Conservation (phyloP, 257 asterid species). For the Primulina eburnea region DNA sequence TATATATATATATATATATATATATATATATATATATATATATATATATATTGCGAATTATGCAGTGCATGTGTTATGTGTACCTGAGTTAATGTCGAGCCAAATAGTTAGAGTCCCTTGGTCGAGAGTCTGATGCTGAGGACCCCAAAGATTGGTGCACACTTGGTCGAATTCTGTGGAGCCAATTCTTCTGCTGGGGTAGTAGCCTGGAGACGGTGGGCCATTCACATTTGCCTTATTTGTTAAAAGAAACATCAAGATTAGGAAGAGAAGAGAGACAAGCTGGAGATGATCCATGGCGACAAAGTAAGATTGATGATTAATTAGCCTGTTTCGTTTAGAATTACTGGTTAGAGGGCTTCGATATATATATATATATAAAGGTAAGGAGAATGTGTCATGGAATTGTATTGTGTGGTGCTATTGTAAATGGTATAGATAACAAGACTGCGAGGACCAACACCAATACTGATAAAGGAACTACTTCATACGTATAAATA, state of each 20-base stretch:
- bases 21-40: too few relatives aligned
- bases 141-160: conserved; percentile 74
- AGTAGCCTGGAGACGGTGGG: conserved; percentile 83
- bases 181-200: conserved; percentile 55
- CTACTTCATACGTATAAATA: too few relatives aligned
- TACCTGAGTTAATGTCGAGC: conserved; percentile 71
- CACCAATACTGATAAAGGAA: too few relatives aligned
- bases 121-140: conserved; percentile 71
- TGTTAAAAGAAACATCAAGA: conserved; percentile 36
- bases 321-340: not conserved
- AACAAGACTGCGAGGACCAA: conserved; percentile 20
- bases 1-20: too few relatives aligned
- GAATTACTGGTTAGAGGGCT: not conserved
- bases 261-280: conserved; percentile 27
- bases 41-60: too few relatives aligned
- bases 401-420: conserved; percentile 2
- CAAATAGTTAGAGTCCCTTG: conserved; percentile 57
- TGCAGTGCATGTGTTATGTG: too few relatives aligned
- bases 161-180: conserved; percentile 57
- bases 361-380: not conserved
- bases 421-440: conserved; percentile 36
- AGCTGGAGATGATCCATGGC: conserved; percentile 45
- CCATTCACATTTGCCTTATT: conserved; percentile 45
- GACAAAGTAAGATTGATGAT: not conserved
- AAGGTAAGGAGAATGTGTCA: not conserved